Percentiles rank a stretch among this genome's conserved stretches.
Conservation (phyloP, 2,329 filamentous ascomycete species). For the Paraconiothyrium sp. region DNA sequence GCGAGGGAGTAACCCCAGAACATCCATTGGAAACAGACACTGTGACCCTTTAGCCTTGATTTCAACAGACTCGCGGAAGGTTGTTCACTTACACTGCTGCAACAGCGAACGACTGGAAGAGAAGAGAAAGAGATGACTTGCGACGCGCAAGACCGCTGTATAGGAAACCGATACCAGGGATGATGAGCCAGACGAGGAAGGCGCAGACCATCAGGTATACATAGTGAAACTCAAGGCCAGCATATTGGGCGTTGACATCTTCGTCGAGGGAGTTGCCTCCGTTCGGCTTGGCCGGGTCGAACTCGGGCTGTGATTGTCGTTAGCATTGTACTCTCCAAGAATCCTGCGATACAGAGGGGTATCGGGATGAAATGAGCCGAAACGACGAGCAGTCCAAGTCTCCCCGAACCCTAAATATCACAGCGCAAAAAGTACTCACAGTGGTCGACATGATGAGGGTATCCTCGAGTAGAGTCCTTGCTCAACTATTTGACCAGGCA, state of each 20-base stretch:
- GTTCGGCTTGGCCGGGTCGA: constrained; percentile 55
- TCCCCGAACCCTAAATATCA: too few species aligned
- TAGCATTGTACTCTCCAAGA: background rate
- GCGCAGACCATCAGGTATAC: constrained; percentile 67
- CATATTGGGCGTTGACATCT: constrained; percentile 68
- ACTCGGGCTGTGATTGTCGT: constrained; percentile 48
- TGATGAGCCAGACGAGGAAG: constrained; percentile 72
- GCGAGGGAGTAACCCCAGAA: constrained; percentile 73
- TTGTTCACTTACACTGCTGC: constrained; percentile 56
- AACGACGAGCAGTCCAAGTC: too few species aligned
- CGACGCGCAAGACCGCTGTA: constrained; percentile 71
- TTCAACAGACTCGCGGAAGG: background rate
- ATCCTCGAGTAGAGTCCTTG: background rate
- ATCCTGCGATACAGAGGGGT: too few species aligned
- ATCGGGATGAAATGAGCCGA: background rate
- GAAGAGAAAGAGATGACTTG: constrained; percentile 68
- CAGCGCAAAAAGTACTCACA: background rate
- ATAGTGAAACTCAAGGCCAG: constrained; percentile 69
- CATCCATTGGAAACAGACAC: constrained; percentile 67
- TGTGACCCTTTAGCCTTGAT: constrained; percentile 24
- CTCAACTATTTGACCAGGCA: background rate
- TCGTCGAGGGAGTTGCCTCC: constrained; percentile 64
- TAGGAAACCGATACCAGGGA: constrained; percentile 71
- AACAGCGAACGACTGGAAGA: constrained; percentile 71
- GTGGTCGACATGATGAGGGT: constrained; percentile 1